These are phyloP conservation scores for Wickerhamomyces ciferrii DNA, from an alignment of 805 yeast genomes.

Conservation along the genomic window DNA sequence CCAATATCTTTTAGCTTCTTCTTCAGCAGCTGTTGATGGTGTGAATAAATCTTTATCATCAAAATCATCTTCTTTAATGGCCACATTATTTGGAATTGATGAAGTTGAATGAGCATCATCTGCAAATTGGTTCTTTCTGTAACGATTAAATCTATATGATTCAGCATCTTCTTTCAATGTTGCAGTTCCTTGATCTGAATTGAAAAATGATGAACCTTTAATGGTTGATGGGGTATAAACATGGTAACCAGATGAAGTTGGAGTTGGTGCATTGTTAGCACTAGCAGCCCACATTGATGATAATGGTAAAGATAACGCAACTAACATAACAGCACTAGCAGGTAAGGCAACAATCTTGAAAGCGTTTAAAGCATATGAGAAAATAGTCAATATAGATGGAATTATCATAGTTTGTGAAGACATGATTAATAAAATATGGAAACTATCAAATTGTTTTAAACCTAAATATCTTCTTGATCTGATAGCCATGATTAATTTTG, in stretches of 20 bases:
- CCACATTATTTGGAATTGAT: not conserved
- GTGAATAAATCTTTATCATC: conserved; percentile 21
- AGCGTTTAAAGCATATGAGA: conserved; percentile 39
- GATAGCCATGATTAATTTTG: conserved; percentile 67
- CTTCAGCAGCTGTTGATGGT: conserved; percentile 29
- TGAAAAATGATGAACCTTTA: conserved; percentile 12
- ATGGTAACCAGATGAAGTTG: conserved; percentile 29
- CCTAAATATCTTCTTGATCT: conserved; percentile 74
- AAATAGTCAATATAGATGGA: conserved; percentile 65
- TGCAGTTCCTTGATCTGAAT: conserved; percentile 10
- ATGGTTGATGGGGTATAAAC: conserved; percentile 1
- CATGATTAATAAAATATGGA: conserved; percentile 79
- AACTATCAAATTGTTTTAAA: conserved; percentile 72
- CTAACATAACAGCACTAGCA: conserved; percentile 53
- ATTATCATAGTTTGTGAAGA: conserved; percentile 73
- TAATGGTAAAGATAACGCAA: conserved; percentile 71
- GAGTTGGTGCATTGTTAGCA: conserved; percentile 42
- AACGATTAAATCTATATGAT: not conserved
- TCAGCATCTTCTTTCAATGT: conserved; percentile 5
- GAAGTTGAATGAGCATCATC: not conserved
- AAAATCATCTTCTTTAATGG: not conserved
- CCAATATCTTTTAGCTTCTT: conserved; percentile 31
- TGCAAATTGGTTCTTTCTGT: not conserved
- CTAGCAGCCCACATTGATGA: conserved; percentile 88
- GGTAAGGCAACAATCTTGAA: conserved; percentile 33